phyloP scores from a whole-genome alignment of 352 stramenopile species.

The Phytophthora idaei region DNA sequence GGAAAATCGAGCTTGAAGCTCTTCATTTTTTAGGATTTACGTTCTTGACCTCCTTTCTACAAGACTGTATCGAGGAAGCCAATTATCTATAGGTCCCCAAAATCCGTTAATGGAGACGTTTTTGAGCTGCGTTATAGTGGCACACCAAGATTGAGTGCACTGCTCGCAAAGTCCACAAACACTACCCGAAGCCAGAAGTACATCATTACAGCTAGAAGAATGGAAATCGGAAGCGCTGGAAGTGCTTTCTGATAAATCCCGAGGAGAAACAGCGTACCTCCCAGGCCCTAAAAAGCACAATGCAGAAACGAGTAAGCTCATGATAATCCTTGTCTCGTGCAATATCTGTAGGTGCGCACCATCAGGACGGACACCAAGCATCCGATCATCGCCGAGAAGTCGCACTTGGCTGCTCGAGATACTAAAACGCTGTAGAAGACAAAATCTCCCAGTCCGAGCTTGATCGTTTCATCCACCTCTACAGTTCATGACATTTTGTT shows the following conservation, averaged over 20 bases:
- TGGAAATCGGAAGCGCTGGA: slow-evolving; percentile 96
- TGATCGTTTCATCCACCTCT: slow-evolving; percentile 89
- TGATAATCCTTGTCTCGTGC: not conserved
- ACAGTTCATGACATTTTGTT: slow-evolving; percentile 1
- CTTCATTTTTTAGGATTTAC: slow-evolving; percentile 80
- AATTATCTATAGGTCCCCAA: slow-evolving; percentile 41
- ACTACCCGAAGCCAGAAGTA: slow-evolving; percentile 85
- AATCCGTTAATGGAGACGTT: slow-evolving; percentile 16
- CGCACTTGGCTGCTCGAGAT: slow-evolving; percentile 95
- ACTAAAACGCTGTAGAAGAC: slow-evolving; percentile 99
- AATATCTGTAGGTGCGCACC: slow-evolving; percentile 36
- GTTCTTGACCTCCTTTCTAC: slow-evolving; percentile 68
- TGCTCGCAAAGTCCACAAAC: slow-evolving; percentile 70
- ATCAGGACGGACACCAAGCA: slow-evolving; percentile 96
- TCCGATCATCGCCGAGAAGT: slow-evolving; percentile 95
- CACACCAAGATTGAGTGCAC: slow-evolving; percentile 46
- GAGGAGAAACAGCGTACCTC: slow-evolving; percentile 95
- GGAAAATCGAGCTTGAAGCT: slow-evolving; percentile 85
- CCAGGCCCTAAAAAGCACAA: slow-evolving; percentile 72
- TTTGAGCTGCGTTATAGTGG: slow-evolving; percentile 29
- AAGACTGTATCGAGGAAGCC: slow-evolving; percentile 45
- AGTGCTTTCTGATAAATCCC: slow-evolving; percentile 95
- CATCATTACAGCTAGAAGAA: slow-evolving; percentile 73
- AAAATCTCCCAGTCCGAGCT: slow-evolving; percentile 98
- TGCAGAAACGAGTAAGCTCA: slow-evolving; percentile 16